Base-by-base conservation (phyloP, 2,329 filamentous ascomycete genomes). In the Penicillium sp. region DNA sequence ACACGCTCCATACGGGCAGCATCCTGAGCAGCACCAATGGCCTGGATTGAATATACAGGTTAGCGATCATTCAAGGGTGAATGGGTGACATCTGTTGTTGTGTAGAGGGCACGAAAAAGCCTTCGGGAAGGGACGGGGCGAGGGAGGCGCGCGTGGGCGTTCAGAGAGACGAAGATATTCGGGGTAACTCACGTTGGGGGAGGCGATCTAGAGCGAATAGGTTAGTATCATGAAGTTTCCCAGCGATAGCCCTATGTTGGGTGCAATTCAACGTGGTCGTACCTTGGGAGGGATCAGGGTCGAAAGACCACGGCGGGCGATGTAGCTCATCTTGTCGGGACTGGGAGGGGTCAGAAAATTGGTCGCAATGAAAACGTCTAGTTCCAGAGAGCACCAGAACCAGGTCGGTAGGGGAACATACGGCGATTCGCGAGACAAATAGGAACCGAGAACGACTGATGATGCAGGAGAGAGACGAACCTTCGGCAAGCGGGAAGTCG, bases 241-340 rank as follows among this genome's bases (percentile, higher is more conserved):
- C 31, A 11, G 48, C 47, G 40, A 58, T 52, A 44, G 58, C 51
- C 42, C 24, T 28, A 28, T n/a, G n/a, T n/a, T n/a, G n/a, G n/a
- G n/a, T n/a, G n/a, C n/a, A n/a, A n/a, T n/a, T n/a, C n/a, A n/a
- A n/a, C n/a, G n/a, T 61, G 31, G 56, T 57, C 82, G 68, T 83
- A 96, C 93, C 92, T 99, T 99, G 74, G 95, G 94, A 70, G 95
- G 95, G 72, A 99, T 97, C 79, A 99, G 89, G 84, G 95, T 96
- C 76, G 94, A 97, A 75, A 97, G 89, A 84, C 86, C 90, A 81
- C 92, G 88, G 81, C 90, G 90, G 74, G 87, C 86, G 74, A 95
- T 84, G 86, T 87, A 94, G 85, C 91, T 96, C 92, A 96, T 97
- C 80, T 81, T 91, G 84, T 76, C 68, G 60, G 62, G 64, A 65